Base-by-base conservation (phyloP, 2,329 filamentous ascomycete species). In the Fusarium sp. region DNA sequence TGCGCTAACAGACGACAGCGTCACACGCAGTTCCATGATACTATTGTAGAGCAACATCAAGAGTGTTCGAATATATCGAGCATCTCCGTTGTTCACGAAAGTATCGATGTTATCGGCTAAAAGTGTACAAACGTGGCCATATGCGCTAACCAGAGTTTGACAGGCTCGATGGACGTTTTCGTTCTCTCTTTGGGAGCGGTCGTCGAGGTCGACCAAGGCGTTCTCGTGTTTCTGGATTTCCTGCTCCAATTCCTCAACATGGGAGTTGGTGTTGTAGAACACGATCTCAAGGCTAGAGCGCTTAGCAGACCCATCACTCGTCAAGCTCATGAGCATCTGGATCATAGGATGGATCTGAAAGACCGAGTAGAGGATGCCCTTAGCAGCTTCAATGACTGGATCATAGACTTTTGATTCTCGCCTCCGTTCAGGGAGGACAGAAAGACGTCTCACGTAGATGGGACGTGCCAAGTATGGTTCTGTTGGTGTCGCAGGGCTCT, bases 271-370 rank as follows among this genome's bases (percentile, higher is more conserved):
- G 78, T 91, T 91, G 81, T 91, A 92, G 69, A 92, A 90, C 35
- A 92, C 89, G 64, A 90, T 88, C 76, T 92, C 90, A 17, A 92
- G 86, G 72, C 90, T 91, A 8, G 90, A 91, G 56, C 89, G 84
- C 77, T 90, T 90, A 28, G 86, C 83, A 15, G 88, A 89, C 38
- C 87, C 88, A 67, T 92, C 90, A 73, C 87, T 89, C 54, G 89
- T 88, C 55, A 92, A 83, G 48, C 88, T 86, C 80, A 91, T 89
- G 60, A 92, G 83, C 81, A 89, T 90, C 80, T 92, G 90, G 67
- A 92, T 91, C 82, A 90, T 90, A 10, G 90, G 90, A 70, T 92
- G 90, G 33, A 92, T 90, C 78, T 92, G 90, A 71, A 92, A 92
- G 36, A 92, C 86, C 7, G 90, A 90, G 79, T 91, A 92, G 6